Evolutionary conservation across 202 grass and related monocot species (phyloP), one percentile per base, ranked within the genome.

Genomic region (Bolboschoenoplectus hybrid): DNA sequence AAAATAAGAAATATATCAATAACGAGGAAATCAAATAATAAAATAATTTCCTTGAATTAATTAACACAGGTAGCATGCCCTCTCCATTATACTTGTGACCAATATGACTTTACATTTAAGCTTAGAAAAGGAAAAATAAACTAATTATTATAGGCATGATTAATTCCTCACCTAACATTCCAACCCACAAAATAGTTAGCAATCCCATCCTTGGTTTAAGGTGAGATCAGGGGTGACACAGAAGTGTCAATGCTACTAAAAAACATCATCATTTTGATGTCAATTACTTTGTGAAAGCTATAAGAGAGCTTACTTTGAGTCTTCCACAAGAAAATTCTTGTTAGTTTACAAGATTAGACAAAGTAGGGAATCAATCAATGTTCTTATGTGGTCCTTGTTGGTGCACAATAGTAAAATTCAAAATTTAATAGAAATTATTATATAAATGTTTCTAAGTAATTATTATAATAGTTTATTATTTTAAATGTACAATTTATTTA

Each of bases 141-240:
- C 6, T 56, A 38, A 75, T 77, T 19, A 43, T n/a, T 60, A 58
- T n/a, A 58, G 2, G 51, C 35, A 58, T 68, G 65, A 68, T 14
- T 46, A 6, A 72, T 80, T 60, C 16, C 36, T 60, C 36, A 80
- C 53, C 75, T 80, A 80, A 80, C 75, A 58, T 11, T 60, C 75
- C 75, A 43, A 78, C 74, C 38, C 49, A 34, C 71, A 49, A 8
- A 75, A 75, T 52, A 52, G 44, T 75, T 75, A 35, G 72, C 32
- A 79, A 79, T 58, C 50, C 5, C 74, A 78, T 79, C 52, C 1
- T 41, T 34, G 52, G 74, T 82, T 82, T 82, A 82, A 64, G 17
- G 40, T n/a, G 60, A 67, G 61, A 13, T 4, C 32, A 9, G 44
- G n/a, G 44, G 41, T 35, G 8, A 8, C 9, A 34, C 6, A 82